Percentiles rank a stretch among this genome's conserved stretches.
Conservation (phyloP, 2,329 filamentous ascomycete species). For the Ophiostoma ips region DNA sequence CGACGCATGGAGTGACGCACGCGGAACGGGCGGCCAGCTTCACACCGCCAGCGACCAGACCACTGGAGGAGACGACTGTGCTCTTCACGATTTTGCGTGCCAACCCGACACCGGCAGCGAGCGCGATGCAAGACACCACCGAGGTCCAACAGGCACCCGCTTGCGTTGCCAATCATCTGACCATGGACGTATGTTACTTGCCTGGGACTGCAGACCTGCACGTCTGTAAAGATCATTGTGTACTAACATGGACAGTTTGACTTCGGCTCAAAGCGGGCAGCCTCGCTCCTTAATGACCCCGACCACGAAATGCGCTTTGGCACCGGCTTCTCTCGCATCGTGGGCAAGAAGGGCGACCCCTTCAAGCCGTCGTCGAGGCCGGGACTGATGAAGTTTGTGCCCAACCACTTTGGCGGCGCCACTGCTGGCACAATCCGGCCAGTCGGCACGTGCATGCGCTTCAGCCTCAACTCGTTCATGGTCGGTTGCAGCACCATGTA, state of each 20-base stretch:
- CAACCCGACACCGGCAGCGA: background rate
- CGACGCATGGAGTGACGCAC: background rate
- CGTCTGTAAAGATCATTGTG: background rate
- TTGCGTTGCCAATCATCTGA: background rate
- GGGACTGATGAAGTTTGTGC: slow-evolving; percentile 16
- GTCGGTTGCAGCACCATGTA: slow-evolving; percentile 25
- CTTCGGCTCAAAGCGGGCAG: background rate
- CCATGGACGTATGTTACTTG: background rate
- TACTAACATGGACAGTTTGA: background rate
- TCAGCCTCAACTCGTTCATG: slow-evolving; percentile 23
- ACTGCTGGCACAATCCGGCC: slow-evolving; percentile 15
- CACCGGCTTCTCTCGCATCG: slow-evolving; percentile 19
- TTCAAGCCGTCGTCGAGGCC: slow-evolving; percentile 15
- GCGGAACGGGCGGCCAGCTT: background rate
- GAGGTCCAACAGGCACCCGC: background rate
- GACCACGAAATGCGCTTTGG: slow-evolving; percentile 23
- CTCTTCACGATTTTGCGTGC: background rate
- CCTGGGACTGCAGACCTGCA: background rate
- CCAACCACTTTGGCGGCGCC: slow-evolving; percentile 11
- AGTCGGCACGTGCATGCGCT: slow-evolving; percentile 19
- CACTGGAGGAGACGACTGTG: background rate
- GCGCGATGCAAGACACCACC: background rate
- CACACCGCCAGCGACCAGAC: background rate
- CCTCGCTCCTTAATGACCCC: slow-evolving; percentile 4
- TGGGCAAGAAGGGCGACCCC: background rate